Evolutionary conservation across 805 yeast genomes (phyloP).

Genomic region (Kluyveromyces lactis): DNA sequence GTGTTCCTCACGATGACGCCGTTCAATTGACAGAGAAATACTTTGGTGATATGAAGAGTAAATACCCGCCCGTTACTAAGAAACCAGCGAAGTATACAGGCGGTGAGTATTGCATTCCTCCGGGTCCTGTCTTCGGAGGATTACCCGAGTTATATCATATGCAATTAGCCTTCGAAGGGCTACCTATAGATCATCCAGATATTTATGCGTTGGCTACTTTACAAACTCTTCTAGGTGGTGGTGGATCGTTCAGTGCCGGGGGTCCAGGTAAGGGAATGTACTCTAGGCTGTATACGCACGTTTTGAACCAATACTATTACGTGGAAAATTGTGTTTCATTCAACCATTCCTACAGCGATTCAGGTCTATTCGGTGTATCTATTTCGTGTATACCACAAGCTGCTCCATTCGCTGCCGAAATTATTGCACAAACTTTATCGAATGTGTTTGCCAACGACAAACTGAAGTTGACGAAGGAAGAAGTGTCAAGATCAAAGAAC

Average conservation of each 20-base stretch:
- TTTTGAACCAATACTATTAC: slow-evolving; percentile 83
- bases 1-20: slow-evolving; percentile 67
- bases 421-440: slow-evolving; percentile 58
- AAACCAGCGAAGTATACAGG: slow-evolving; percentile 47
- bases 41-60: slow-evolving; percentile 51
- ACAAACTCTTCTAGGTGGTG: slow-evolving; percentile 90
- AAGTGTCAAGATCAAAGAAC: slow-evolving; percentile 84
- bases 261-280: slow-evolving; percentile 99
- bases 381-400: slow-evolving; percentile 81
- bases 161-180: slow-evolving; percentile 82
- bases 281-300: slow-evolving; percentile 84
- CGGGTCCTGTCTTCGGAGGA: slow-evolving; percentile 50
- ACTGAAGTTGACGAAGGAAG: slow-evolving; percentile 58
- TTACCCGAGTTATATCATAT: slow-evolving; percentile 77
- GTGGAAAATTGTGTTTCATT: slow-evolving; percentile 83
- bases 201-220: slow-evolving; percentile 84
- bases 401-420: slow-evolving; percentile 73
- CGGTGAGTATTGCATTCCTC: slow-evolving; percentile 47
- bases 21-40: slow-evolving; percentile 50
- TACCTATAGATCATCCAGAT: slow-evolving; percentile 75
- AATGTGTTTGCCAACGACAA: slow-evolving; percentile 42
- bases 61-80: slow-evolving; percentile 22
- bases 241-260: slow-evolving; percentile 96
- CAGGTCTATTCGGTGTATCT: slow-evolving; percentile 86
- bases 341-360: slow-evolving; percentile 83